Evolutionary conservation across 805 yeast genomes (phyloP), one percentile per base, ranked within the genome.

Genomic region (Barnettozyma populi): DNA sequence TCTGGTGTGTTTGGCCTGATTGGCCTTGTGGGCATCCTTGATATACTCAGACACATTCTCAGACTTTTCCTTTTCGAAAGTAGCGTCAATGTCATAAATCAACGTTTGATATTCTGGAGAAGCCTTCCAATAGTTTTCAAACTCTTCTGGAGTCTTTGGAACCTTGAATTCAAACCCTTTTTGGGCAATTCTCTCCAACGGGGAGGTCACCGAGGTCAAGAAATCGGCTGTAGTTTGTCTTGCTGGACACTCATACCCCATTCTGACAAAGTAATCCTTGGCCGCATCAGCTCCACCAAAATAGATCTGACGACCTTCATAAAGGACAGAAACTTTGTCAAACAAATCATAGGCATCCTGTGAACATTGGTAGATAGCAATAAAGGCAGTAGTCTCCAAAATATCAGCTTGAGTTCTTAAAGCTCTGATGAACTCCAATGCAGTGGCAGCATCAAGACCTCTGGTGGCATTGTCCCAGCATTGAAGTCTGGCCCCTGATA

Each of bases 381-480:
- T 75, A 37, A 79, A 61, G 3, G 82, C 76, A 7, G 83, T 71
- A 11, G 71, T 67, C 13, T 70, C 67, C 29, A 68, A 57, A 27
- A 78, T 62, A 36, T 72, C 67, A 7, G 80, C 76, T 18, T 72
- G 66, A 9, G 76, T 68, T 53, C 71, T 74, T 48, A 76, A 65
- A 25, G 80, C 79, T 52, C 72, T 64, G 37, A 75, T 71, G 46
- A 75, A 76, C 53, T 76, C 80, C 52, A 74, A 64, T 16, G 82
- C 80, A 38, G 81, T 76, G 18, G 82, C 80, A 11, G 82, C 68
- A 66, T 78, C 82, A 58, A 78, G 69, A 52, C 82, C 82, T 69
- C 81, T 73, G 20, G 82, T 77, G 14, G 82, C 74, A 51, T 77
- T 78, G 67, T 78, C 78, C 75, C 75, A 73, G 59, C 76, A 73